Evolutionary conservation across 2,329 filamentous ascomycete species (phyloP).

Genomic region (Colletotrichum noveboracense): DNA sequence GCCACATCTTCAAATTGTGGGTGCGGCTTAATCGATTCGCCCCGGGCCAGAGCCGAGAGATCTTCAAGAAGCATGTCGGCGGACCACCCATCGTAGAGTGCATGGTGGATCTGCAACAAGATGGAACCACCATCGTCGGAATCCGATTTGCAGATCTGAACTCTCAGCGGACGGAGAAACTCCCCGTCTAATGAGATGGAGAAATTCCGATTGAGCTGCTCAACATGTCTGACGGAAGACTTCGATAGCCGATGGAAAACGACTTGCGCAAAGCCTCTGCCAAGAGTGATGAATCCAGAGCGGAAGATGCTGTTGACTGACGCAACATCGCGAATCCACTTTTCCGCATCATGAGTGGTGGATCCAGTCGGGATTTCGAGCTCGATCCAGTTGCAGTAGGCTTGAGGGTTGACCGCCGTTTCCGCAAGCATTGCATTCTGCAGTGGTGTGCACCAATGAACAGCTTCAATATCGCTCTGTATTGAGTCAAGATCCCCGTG

Average conservation of each 20-base stretch:
- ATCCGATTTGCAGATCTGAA: constrained; percentile 54
- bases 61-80: constrained; percentile 77
- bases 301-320: constrained; percentile 70
- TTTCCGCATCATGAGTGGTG: constrained; percentile 42
- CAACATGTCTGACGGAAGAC: constrained; percentile 45
- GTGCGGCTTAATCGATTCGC: constrained; percentile 36
- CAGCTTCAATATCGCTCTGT: constrained; percentile 34
- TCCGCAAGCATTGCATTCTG: constrained; percentile 84
- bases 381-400: constrained; percentile 82
- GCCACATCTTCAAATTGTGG: constrained; percentile 68
- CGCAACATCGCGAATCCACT: constrained; percentile 56
- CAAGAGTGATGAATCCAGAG: constrained; percentile 71
- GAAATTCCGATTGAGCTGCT: constrained; percentile 43
- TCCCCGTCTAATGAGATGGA: constrained; percentile 35
- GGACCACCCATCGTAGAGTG: constrained; percentile 94
- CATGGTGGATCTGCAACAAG: constrained; percentile 75
- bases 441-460: constrained; percentile 72
- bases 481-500: neutral
- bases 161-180: constrained; percentile 61
- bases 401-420: constrained; percentile 60
- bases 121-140: constrained; percentile 30
- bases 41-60: constrained; percentile 56
- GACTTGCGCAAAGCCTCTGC: constrained; percentile 63
- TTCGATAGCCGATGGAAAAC: constrained; percentile 61
- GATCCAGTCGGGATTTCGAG: constrained; percentile 55